Conservation (phyloP, 805 yeast species). For the Hanseniaspora valbyensis region DNA sequence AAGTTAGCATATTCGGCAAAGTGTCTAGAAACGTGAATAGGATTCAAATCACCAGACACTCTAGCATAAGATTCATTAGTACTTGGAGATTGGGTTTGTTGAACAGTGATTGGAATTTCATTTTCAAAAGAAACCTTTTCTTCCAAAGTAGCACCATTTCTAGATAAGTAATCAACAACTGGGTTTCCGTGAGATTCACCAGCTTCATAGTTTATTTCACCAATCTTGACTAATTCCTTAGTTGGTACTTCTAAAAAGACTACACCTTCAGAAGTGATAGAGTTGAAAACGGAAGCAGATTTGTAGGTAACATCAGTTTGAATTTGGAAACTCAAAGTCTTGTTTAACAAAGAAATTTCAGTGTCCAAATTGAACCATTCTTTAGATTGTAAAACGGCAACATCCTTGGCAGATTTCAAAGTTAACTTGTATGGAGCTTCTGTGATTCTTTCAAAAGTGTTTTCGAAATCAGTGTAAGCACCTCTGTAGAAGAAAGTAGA, state of each 20-base stretch:
- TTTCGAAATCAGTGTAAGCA: slow-evolving; percentile 70
- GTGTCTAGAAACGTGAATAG: slow-evolving; percentile 92
- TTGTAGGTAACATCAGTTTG: slow-evolving; percentile 75
- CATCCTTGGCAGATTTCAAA: slow-evolving; percentile 68
- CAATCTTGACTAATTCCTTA: slow-evolving; percentile 75
- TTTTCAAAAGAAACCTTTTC: slow-evolving; percentile 87
- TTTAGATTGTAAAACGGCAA: slow-evolving; percentile 85
- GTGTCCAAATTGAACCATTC: slow-evolving; percentile 91
- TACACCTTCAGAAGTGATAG: slow-evolving; percentile 75
- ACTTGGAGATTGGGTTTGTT: slow-evolving; percentile 68
- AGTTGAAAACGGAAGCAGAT: slow-evolving; percentile 60
- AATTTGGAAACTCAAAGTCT: slow-evolving; percentile 80
- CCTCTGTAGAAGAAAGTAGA: slow-evolving; percentile 97
- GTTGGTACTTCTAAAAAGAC: slow-evolving; percentile 83
- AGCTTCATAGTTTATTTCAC: slow-evolving; percentile 75
- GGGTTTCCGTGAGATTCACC: slow-evolving; percentile 95
- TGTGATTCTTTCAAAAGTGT: slow-evolving; percentile 77
- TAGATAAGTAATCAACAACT: slow-evolving; percentile 80
- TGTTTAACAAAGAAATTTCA: slow-evolving; percentile 58
- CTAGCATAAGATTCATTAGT: slow-evolving; percentile 93
- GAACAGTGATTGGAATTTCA: slow-evolving; percentile 68
- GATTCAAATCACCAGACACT: slow-evolving; percentile 97
- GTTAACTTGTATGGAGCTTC: slow-evolving; percentile 80
- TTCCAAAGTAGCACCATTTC: slow-evolving; percentile 89
- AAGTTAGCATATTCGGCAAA: slow-evolving; percentile 86